Conservation (phyloP, 164 flowering plant species). For the Cinnamomum chago region DNA sequence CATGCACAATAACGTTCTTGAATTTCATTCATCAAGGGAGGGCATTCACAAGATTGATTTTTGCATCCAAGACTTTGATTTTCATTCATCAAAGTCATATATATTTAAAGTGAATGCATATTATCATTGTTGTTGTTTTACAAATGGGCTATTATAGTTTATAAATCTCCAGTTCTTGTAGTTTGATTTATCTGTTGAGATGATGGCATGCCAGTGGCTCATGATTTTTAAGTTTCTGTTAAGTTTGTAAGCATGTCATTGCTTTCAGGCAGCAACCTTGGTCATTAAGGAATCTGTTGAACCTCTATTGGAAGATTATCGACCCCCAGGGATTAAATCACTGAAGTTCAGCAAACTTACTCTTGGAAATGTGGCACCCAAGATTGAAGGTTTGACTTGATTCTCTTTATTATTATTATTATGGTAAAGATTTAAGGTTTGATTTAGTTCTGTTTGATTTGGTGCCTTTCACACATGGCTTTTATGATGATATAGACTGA, state of each 20-base stretch:
- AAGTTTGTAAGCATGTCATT: not conserved
- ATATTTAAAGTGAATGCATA: too few relatives aligned
- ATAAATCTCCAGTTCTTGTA: not conserved
- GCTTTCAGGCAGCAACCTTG: slow-evolving; percentile 75
- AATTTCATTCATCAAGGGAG: too few relatives aligned
- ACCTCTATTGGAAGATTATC: slow-evolving; percentile 88
- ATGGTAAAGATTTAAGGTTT: too few relatives aligned
- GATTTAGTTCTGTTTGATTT: too few relatives aligned
- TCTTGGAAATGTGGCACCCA: slow-evolving; percentile 92
- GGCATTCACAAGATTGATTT: too few relatives aligned
- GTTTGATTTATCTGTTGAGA: slow-evolving; percentile 1
- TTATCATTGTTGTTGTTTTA: not conserved
- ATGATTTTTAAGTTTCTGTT: slow-evolving; percentile 8
- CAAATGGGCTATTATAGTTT: not conserved
- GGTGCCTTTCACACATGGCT: too few relatives aligned
- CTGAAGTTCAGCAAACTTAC: slow-evolving; percentile 87
- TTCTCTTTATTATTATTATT: too few relatives aligned
- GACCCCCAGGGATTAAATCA: slow-evolving; percentile 90
- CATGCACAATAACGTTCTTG: too few relatives aligned
- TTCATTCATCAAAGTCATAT: too few relatives aligned
- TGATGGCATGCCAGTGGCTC: not conserved
- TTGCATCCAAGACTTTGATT: too few relatives aligned
- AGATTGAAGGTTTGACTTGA: slow-evolving; percentile 73
- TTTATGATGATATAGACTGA: too few relatives aligned
- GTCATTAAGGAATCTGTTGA: slow-evolving; percentile 94